These are phyloP conservation scores for Leccinum rimulosum DNA, from an alignment of 768 basidiomycete species.

Conservation along the genomic window DNA sequence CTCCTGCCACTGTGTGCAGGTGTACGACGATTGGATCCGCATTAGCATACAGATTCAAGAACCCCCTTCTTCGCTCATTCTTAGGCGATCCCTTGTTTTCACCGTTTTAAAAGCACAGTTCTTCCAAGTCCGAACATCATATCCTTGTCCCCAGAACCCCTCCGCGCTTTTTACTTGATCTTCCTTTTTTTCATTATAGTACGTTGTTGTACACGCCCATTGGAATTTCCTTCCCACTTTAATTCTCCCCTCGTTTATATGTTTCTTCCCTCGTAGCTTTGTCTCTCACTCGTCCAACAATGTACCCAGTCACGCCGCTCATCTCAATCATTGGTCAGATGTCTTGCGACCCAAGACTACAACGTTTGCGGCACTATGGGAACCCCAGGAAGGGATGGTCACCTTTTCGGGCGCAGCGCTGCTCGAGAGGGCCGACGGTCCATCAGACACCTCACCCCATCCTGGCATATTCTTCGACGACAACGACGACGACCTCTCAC, in stretches of 20 bases:
- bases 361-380: no score
- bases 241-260: no score
- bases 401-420: conserved; percentile 53
- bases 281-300: no score
- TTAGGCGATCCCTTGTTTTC: not conserved
- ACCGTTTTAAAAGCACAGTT: not conserved
- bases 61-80: conserved; percentile 1
- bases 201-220: not conserved
- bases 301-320: no score
- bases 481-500: conserved; percentile 12
- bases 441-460: conserved; percentile 7
- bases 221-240: not conserved
- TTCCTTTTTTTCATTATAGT: not conserved
- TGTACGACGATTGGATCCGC: conserved; percentile 22
- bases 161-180: not conserved
- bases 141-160: not conserved
- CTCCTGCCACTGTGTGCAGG: conserved; percentile 20
- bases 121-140: not conserved
- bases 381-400: conserved; percentile 51
- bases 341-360: no score
- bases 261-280: no score
- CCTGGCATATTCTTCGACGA: conserved; percentile 15
- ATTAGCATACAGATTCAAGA: not conserved
- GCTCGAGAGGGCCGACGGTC: conserved; percentile 29
- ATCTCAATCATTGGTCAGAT: no score